These are phyloP conservation scores for Penicillium verrucosum DNA, from an alignment of 2,329 filamentous ascomycete species.

Conservation along the genomic window DNA sequence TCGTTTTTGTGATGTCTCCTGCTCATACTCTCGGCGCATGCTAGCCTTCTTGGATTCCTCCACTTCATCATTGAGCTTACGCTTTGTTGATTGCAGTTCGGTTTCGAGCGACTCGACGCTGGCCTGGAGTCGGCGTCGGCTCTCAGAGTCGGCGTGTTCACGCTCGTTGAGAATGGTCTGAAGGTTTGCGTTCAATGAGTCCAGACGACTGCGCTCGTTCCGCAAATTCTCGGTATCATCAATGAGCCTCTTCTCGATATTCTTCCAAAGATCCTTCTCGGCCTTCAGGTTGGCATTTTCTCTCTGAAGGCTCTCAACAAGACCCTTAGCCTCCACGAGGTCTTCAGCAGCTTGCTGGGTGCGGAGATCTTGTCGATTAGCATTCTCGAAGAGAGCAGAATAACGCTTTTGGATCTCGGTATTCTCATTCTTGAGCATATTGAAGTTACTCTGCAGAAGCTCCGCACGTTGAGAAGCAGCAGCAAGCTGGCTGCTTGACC, in stretches of 20 bases:
- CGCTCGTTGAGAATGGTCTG: conserved; percentile 91
- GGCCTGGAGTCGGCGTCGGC: conserved; percentile 71
- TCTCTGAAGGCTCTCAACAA: conserved; percentile 81
- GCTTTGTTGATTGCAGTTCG: conserved; percentile 74
- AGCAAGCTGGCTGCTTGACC: conserved; percentile 73
- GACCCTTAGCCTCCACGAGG: conserved; percentile 76
- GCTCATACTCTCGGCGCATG: conserved; percentile 84
- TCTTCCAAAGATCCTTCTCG: conserved; percentile 92
- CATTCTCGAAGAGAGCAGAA: conserved; percentile 71
- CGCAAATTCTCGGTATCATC: conserved; percentile 83
- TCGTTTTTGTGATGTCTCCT: conserved; percentile 80
- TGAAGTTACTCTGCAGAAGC: conserved; percentile 85
- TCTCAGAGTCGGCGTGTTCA: conserved; percentile 78
- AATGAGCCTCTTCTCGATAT: conserved; percentile 80
- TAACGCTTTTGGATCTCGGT: conserved; percentile 79
- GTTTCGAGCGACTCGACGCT: conserved; percentile 75
- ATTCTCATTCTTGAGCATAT: conserved; percentile 80
- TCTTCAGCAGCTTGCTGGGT: conserved; percentile 93
- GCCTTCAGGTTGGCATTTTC: conserved; percentile 92
- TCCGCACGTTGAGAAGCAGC: conserved; percentile 81
- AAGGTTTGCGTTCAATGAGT: conserved; percentile 75
- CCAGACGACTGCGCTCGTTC: conserved; percentile 80
- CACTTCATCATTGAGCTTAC: conserved; percentile 75
- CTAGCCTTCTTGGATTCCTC: conserved; percentile 82
- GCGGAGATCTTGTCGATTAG: conserved; percentile 83